Base-by-base conservation (phyloP, 192 early-diverging fungal species). In the Coemansia sp. region DNA sequence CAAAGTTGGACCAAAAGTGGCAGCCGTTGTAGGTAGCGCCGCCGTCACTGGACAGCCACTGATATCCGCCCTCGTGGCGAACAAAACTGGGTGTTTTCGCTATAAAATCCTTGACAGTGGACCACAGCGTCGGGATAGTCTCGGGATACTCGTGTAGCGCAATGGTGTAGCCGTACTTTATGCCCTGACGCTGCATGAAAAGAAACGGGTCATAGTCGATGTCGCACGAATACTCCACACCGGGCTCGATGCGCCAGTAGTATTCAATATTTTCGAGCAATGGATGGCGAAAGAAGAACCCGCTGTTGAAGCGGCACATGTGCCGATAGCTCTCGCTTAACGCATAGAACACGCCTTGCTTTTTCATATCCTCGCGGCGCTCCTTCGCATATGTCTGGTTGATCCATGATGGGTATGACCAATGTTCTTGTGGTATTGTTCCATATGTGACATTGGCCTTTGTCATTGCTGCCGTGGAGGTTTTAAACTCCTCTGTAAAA, bases 1-100 rank as follows among this genome's bases (percentile, higher is more conserved):
- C 92, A 74, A 95, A 94, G 70, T 94, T 95, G 57, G 88, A 87
- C 94, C 94, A 93, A 64, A 93, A 94, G 74, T 95, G 91, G 67
- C 92, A 93, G 51, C 76, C 75, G 65, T 93, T 93, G 70, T 92
- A 93, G 5, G 82, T 87, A 19, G 42, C 39, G 54, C 76, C 80
- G 53, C 54, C 46, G 33, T 68, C 61, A 25, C 59, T 53, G 1
- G 88, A 86, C 21, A 92, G 76, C 78, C 90, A 89, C 23, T 72
- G 52, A 24, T 76, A 59, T 25, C 60, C 76, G 64, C 61, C 82
- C 20, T 73, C 69, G 11, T 78, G 68, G 31, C 81, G 80, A 57
- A 87, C 59, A 33, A 87, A 83, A 1, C 77, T 67, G 0, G 86
- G 85, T 14, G 88, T 58, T 21, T 67, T 33, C 54, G 61, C 57